Conservation (phyloP, 2,329 filamentous ascomycete genomes). For the Aspergillus ustus region DNA sequence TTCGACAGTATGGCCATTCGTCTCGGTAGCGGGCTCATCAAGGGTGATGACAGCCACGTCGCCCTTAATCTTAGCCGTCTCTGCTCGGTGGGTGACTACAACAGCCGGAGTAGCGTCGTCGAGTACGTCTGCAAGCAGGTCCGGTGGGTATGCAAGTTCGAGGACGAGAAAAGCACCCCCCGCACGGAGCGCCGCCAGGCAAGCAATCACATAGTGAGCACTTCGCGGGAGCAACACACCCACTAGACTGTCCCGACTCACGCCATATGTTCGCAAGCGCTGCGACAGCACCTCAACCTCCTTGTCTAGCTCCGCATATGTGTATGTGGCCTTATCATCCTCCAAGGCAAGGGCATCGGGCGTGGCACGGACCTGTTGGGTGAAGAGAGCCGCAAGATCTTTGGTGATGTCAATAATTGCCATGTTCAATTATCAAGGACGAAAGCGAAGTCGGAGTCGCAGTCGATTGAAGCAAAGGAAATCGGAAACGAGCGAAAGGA, state of each 20-base stretch:
- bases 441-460: not conserved
- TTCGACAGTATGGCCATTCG: slow-evolving; percentile 49
- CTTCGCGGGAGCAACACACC: slow-evolving; percentile 76
- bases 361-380: slow-evolving; percentile 68
- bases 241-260: slow-evolving; percentile 73
- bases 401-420: slow-evolving; percentile 71
- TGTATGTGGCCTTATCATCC: slow-evolving; percentile 69
- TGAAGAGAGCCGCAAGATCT: slow-evolving; percentile 74
- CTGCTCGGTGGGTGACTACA: slow-evolving; percentile 69
- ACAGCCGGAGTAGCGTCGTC: slow-evolving; percentile 74
- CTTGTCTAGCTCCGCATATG: slow-evolving; percentile 72
- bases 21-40: slow-evolving; percentile 51
- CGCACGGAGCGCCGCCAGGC: slow-evolving; percentile 75
- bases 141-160: slow-evolving; percentile 77
- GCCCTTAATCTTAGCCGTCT: slow-evolving; percentile 68
- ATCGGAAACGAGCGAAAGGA: not conserved
- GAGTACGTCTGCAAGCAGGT: slow-evolving; percentile 74
- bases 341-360: slow-evolving; percentile 74
- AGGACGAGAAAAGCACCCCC: slow-evolving; percentile 81
- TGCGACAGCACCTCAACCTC: slow-evolving; percentile 68
- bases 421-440: slow-evolving; percentile 51
- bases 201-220: slow-evolving; percentile 79
- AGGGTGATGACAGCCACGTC: slow-evolving; percentile 66
- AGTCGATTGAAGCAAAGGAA: not conserved
- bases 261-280: slow-evolving; percentile 68